A percentile compares a stretch with the other conserved stretches of the same genome.
Conservation (phyloP, 768 basidiomycete species). For the Trametes cubensis region DNA sequence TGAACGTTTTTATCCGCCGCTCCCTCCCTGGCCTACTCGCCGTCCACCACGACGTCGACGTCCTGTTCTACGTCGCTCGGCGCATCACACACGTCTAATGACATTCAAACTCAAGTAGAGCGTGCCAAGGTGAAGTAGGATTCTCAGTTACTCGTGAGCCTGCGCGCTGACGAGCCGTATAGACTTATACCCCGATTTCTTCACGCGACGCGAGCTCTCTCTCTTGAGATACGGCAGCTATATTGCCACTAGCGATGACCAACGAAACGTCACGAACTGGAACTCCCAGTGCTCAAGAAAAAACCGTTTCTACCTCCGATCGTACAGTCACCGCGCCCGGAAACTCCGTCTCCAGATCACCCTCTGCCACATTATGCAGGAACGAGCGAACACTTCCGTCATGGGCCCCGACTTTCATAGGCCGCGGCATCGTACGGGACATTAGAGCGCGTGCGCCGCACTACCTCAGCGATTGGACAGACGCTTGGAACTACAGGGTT, state of each 20-base stretch:
- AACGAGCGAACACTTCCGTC: not conserved
- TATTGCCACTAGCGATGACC: not conserved
- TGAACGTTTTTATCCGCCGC: not conserved
- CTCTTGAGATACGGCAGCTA: too few relatives aligned
- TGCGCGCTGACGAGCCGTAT: not conserved
- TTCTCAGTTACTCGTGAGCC: too few relatives aligned
- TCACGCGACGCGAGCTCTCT: too few relatives aligned
- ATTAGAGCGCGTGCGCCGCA: slow-evolving; percentile 72
- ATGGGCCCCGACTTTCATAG: slow-evolving; percentile 29
- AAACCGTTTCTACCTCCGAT: not conserved
- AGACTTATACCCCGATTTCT: not conserved
- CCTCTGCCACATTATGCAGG: slow-evolving; percentile 17
- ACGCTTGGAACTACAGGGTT: slow-evolving; percentile 91
- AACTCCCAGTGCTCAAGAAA: not conserved
- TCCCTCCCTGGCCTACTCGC: not conserved
- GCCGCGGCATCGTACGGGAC: slow-evolving; percentile 71
- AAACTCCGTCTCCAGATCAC: slow-evolving; percentile 6
- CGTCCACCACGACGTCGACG: slow-evolving; percentile 7
- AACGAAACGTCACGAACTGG: not conserved
- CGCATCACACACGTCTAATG: not conserved
- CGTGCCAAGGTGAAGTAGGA: too few relatives aligned
- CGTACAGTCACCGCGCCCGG: not conserved
- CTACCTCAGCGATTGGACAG: slow-evolving; percentile 87
- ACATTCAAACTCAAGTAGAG: not conserved
- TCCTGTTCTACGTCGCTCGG: not conserved